Evolutionary conservation across 1,139 yeast species (phyloP).

Genomic region (Fermentozyma sake): DNA sequence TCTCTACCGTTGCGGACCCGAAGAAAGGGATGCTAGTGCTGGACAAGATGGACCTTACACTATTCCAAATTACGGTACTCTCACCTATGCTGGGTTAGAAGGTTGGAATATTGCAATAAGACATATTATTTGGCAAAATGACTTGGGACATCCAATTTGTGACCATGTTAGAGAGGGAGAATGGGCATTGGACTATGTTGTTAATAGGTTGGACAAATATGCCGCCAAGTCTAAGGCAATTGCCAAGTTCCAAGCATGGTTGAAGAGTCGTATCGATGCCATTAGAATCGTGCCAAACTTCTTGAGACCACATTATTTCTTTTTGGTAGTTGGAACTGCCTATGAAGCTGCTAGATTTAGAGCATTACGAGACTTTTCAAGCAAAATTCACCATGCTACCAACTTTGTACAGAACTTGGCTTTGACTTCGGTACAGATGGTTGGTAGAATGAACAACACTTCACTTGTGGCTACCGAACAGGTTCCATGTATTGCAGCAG

Average conservation of each 20-base stretch:
- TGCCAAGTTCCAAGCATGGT: conserved; percentile 60
- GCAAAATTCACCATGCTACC: conserved; percentile 55
- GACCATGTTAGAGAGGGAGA: conserved; percentile 75
- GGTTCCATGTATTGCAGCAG: conserved; percentile 87
- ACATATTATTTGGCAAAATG: conserved; percentile 60
- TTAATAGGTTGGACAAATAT: conserved; percentile 59
- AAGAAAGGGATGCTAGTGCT: conserved; percentile 76
- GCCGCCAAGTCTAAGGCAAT: conserved; percentile 41
- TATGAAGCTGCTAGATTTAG: conserved; percentile 74
- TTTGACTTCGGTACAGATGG: conserved; percentile 83
- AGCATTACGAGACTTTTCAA: conserved; percentile 56
- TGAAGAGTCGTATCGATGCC: conserved; percentile 59
- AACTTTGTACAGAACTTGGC: conserved; percentile 77
- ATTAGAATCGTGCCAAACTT: conserved; percentile 70
- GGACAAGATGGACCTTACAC: conserved; percentile 71
- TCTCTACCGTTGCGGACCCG: conserved; percentile 76
- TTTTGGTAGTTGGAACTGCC: conserved; percentile 71
- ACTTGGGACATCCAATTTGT: conserved; percentile 80
- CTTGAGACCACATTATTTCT: conserved; percentile 82
- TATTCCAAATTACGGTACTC: conserved; percentile 67
- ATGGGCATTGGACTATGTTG: conserved; percentile 86
- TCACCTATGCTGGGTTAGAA: conserved; percentile 86
- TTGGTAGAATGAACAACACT: conserved; percentile 69
- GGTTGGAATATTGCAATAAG: conserved; percentile 82
- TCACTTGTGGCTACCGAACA: conserved; percentile 63